Evolutionary conservation across 163 green algal species (phyloP).

Genomic region (Volvox carteri): DNA sequence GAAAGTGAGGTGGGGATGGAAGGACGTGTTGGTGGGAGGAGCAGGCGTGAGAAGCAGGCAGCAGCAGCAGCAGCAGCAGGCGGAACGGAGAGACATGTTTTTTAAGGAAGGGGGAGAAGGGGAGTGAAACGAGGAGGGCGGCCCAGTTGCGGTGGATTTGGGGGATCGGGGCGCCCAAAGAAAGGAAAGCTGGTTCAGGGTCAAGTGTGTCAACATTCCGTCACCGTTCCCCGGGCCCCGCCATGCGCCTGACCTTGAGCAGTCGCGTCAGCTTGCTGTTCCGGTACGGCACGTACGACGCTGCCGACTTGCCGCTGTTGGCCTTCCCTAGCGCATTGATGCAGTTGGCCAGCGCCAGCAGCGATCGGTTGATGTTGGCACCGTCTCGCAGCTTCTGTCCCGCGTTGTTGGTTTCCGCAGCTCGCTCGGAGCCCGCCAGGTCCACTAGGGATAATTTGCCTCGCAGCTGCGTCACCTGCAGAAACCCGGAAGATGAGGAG

Average conservation of each 20-base stretch:
- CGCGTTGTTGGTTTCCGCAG: slow-evolving; percentile 88
- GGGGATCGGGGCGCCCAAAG: too few species aligned
- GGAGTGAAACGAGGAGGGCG: too few species aligned
- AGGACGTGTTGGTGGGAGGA: neutral
- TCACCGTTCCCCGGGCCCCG: too few species aligned
- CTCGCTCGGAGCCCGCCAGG: slow-evolving; percentile 81
- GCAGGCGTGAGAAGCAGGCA: too few species aligned
- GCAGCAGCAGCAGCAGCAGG: too few species aligned
- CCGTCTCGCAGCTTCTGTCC: slow-evolving; percentile 90
- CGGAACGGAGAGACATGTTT: too few species aligned
- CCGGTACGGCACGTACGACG: slow-evolving; percentile 86
- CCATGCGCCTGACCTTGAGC: too few species aligned
- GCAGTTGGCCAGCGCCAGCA: slow-evolving; percentile 92
- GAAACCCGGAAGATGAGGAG: too few species aligned
- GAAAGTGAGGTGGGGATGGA: neutral
- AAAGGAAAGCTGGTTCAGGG: too few species aligned
- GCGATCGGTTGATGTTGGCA: slow-evolving; percentile 90
- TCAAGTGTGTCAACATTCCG: too few species aligned
- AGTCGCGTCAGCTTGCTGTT: slow-evolving; percentile 87
- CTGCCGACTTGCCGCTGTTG: slow-evolving; percentile 67
- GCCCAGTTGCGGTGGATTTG: too few species aligned
- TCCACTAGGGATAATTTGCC: slow-evolving; percentile 91
- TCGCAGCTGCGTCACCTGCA: slow-evolving; percentile 60
- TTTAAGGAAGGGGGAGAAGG: too few species aligned
- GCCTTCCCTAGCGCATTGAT: slow-evolving; percentile 92